Evolutionary conservation across 2,329 filamentous ascomycete genomes (phyloP).

Genomic region (Cytospora piceae): DNA sequence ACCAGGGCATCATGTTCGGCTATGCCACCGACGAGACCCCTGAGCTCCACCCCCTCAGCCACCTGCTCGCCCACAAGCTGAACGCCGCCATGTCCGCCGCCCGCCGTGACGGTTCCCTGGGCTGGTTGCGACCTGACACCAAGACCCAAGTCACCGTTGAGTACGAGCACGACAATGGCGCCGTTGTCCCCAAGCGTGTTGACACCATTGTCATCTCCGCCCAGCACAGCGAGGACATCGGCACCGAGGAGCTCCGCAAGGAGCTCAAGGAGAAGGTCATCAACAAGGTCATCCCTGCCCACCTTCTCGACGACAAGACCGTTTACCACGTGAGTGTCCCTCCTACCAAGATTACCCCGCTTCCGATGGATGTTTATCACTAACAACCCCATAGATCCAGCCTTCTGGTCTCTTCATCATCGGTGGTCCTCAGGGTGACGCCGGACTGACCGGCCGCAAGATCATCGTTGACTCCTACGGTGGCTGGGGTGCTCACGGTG

Average conservation of each 20-base stretch:
- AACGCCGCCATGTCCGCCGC: conserved; percentile 93
- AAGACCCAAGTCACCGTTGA: conserved; percentile 99
- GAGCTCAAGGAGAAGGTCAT: conserved; percentile 94
- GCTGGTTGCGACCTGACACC: conserved; percentile 97
- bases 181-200: conserved; percentile 87
- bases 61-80: conserved; percentile 94
- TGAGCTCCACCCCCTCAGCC: conserved; percentile 92
- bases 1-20: conserved; percentile 99
- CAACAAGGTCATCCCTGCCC: conserved; percentile 86
- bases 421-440: conserved; percentile 97
- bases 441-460: conserved; percentile 97
- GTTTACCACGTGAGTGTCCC: conserved; percentile 79
- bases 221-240: conserved; percentile 86
- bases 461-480: conserved; percentile 99
- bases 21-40: conserved; percentile 99
- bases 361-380: conserved; percentile 6
- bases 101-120: conserved; percentile 82
- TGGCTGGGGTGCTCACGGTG: conserved; percentile 99
- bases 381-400: conserved; percentile 66
- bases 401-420: conserved; percentile 99
- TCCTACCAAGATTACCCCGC: neutral
- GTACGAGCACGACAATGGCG: conserved; percentile 95
- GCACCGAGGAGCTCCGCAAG: conserved; percentile 86
- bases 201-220: conserved; percentile 97
- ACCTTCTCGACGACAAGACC: conserved; percentile 91